Evolutionary conservation across 306 rosid genomes (phyloP), one percentile per base, ranked within the genome.

Genomic region (Trichosanthes truncata): DNA sequence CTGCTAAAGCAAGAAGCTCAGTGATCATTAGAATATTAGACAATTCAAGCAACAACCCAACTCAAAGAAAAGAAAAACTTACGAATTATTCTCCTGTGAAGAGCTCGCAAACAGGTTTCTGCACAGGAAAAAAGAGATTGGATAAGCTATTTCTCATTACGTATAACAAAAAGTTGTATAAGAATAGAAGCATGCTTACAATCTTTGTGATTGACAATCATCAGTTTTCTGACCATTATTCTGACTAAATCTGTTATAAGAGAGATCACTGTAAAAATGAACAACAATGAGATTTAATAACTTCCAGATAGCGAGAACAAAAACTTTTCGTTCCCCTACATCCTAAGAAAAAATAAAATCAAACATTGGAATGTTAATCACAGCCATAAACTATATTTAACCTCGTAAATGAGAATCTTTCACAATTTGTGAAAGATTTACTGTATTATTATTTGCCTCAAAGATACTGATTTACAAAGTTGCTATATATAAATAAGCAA

Each of bases 71-170:
- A 76, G 46, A 36, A 29, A 55, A 73, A 84, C 91, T 82, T 85
- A 89, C 90, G 82, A 85, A 43, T n/a, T 83, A 75, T 85, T 87
- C 9, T 56, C 81, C 2, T 9, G 45, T 49, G 80, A 65, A 40
- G 90, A 90, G 83, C 81, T 76, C 21, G 87, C 88, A 85, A 89
- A 89, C 78, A 91, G 53, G 85, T 86, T 84, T 82, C 90, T 91
- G 85, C 43, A 77, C 72, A 26, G 61, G 49, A n/a, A 55, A 35
- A 35, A 35, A 35, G 62, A 36, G 49, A 20, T 38, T 67, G 77
- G 53, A 12, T 10, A 35, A n/a, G 48, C n/a, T 11, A 13, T n/a
- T 66, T 48, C 33, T 57, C 75, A 66, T 7, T 65, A 15, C 12
- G 6, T 29, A 0, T 49, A 36, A 26, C 6, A 3, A 17, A 13